These are phyloP conservation scores for Colletotrichum sp. DNA, from an alignment of 2,329 filamentous ascomycete genomes.

Conservation along the genomic window DNA sequence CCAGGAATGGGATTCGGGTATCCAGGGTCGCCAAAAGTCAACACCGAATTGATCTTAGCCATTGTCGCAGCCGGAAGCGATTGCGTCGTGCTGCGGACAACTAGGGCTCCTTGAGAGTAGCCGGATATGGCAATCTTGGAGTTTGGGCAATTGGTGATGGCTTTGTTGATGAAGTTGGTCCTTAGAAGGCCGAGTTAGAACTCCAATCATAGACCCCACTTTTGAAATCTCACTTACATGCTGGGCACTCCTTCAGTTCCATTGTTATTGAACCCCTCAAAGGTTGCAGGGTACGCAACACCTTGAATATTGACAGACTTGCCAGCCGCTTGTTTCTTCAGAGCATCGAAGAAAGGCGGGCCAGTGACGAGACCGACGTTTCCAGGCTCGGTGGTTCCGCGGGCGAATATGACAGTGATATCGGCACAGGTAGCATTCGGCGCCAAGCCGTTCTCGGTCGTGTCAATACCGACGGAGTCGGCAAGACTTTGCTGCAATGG, in stretches of 20 bases:
- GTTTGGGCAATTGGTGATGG: conserved; percentile 28
- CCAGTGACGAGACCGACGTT: conserved; percentile 30
- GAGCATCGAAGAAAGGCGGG: conserved; percentile 26
- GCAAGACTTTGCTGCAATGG: conserved; percentile 19
- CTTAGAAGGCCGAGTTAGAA: conserved; percentile 24
- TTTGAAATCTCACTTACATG: conserved; percentile 23
- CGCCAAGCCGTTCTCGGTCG: conserved; percentile 2
- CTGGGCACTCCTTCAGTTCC: conserved; percentile 22
- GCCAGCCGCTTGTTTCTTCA: conserved; percentile 13
- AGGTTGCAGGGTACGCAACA: conserved; percentile 29
- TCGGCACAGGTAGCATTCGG: conserved; percentile 26
- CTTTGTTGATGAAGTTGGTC: conserved; percentile 34
- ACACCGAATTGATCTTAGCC: conserved; percentile 28
- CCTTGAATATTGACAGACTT: conserved; percentile 27
- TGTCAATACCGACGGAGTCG: conserved; percentile 16
- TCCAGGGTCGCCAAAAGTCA: conserved; percentile 34
- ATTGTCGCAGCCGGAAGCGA: conserved; percentile 25
- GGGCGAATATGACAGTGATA: conserved; percentile 32
- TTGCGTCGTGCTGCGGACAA: conserved; percentile 29
- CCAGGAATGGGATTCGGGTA: conserved; percentile 23
- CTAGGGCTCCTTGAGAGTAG: conserved; percentile 32
- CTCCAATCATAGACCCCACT: accelerated
- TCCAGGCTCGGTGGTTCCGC: conserved; percentile 33
- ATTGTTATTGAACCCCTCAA: conserved; percentile 29
- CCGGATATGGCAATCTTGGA: conserved; percentile 28